phyloP scores from a whole-genome alignment of 345 rosid species.

The Citrus maxima region DNA sequence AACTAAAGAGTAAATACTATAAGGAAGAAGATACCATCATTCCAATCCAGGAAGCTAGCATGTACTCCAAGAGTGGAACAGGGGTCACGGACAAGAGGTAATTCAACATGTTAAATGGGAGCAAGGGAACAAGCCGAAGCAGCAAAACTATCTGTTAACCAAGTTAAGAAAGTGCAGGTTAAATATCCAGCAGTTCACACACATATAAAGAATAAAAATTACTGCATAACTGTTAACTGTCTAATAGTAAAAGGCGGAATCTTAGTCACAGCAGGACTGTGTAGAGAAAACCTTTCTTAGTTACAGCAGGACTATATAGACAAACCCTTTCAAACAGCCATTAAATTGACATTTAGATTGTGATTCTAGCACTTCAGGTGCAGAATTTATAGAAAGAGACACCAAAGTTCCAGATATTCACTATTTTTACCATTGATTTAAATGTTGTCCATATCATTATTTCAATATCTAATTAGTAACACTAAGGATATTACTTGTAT shows the following conservation, averaged over 20 bases:
- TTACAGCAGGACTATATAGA: not conserved
- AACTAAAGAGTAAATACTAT: not conserved
- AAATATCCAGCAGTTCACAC: not conserved
- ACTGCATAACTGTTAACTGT: not conserved
- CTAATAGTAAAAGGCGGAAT: not conserved
- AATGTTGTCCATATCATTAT: not conserved
- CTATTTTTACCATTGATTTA: not conserved
- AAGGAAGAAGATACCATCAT: constrained; percentile 70
- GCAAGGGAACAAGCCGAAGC: constrained; percentile 95
- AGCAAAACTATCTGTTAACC: constrained; percentile 70
- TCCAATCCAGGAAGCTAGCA: constrained; percentile 98
- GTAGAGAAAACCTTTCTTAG: not conserved
- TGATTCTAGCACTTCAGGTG: not conserved
- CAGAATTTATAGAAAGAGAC: not conserved
- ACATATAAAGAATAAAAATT: not conserved
- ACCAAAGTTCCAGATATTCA: not conserved
- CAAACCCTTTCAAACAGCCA: not conserved
- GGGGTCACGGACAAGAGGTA: constrained; percentile 96
- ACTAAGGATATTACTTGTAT: not conserved
- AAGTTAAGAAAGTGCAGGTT: constrained; percentile 10
- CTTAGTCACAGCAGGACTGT: not conserved
- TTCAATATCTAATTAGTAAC: not conserved
- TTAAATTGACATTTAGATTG: not conserved
- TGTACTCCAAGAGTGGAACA: constrained; percentile 67
- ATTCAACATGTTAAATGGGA: constrained; percentile 93